phyloP scores from a whole-genome alignment of 331 rosid species.

The Spiraea crenata region DNA sequence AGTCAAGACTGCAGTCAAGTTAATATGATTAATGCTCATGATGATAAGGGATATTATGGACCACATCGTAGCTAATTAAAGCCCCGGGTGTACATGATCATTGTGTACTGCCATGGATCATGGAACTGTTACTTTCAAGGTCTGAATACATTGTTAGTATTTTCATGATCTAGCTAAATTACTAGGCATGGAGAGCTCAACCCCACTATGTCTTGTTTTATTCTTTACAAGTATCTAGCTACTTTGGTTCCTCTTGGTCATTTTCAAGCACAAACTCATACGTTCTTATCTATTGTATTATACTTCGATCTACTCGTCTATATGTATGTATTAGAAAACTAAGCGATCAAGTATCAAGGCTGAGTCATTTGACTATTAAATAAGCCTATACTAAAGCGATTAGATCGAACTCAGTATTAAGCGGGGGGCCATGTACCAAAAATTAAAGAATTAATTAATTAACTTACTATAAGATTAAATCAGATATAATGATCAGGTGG shows the following conservation, averaged over 20 bases:
- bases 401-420: no score
- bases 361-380: no score
- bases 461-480: no score
- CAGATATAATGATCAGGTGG: conserved; percentile 37
- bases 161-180: conserved; percentile 40
- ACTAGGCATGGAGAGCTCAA: conserved; percentile 44
- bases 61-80: conserved; percentile 26
- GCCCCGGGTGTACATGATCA: conserved; percentile 29
- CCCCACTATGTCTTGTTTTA: conserved; percentile 55
- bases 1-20: no score
- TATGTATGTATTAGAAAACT: no score
- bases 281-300: no score
- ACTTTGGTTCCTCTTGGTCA: conserved; percentile 42
- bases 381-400: no score
- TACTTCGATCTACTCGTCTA: no score
- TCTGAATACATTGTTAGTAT: conserved; percentile 45
- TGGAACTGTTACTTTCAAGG: conserved; percentile 62
- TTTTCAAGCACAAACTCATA: conserved; percentile 29
- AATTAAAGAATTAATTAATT: no score
- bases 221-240: conserved; percentile 43
- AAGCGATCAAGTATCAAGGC: no score
- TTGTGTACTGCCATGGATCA: conserved; percentile 61
- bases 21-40: no score
- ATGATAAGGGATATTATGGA: conserved; percentile 33
- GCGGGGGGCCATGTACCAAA: no score